These are phyloP conservation scores for Bruguiera hainesii DNA, from an alignment of 441 rosid species.

Conservation along the genomic window DNA sequence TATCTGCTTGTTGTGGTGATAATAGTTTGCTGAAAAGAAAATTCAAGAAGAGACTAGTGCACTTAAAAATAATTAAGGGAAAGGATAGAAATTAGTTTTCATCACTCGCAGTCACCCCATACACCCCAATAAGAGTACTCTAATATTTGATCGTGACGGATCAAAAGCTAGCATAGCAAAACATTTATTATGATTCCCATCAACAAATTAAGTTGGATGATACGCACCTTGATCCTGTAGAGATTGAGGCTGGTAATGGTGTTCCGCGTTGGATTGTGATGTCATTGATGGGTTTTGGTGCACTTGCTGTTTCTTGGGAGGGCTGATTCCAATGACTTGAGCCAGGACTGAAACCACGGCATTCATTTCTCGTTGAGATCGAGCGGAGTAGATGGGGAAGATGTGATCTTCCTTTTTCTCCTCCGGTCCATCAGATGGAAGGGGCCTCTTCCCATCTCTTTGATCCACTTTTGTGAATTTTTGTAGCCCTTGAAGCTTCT, in stretches of 20 bases:
- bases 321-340: slow-evolving; percentile 63
- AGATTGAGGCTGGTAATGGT: slow-evolving; percentile 22
- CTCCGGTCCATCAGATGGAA: slow-evolving; percentile 37
- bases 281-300: slow-evolving; percentile 15
- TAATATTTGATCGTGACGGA: too few relatives aligned
- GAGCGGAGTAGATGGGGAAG: slow-evolving; percentile 56
- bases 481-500: too few relatives aligned
- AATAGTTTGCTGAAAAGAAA: too few relatives aligned
- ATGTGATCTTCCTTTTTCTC: slow-evolving; percentile 40
- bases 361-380: slow-evolving; percentile 61
- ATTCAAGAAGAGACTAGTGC: too few relatives aligned
- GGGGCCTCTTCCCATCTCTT: slow-evolving; percentile 53
- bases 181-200: too few relatives aligned
- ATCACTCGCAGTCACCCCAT: too few relatives aligned
- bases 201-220: too few relatives aligned
- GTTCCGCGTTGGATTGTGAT: slow-evolving; percentile 11
- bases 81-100: too few relatives aligned
- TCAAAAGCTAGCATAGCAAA: too few relatives aligned
- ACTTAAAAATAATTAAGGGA: too few relatives aligned
- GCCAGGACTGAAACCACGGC: slow-evolving; percentile 71
- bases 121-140: too few relatives aligned
- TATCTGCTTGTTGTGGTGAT: too few relatives aligned
- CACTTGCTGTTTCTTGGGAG: slow-evolving; percentile 19
- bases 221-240: slow-evolving; percentile 52
- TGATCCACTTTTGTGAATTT: slow-evolving; percentile 42